Evolutionary conservation across 352 stramenopile species (phyloP), one percentile per base, ranked within the genome.

Genomic region (Phytopythium vexans): DNA sequence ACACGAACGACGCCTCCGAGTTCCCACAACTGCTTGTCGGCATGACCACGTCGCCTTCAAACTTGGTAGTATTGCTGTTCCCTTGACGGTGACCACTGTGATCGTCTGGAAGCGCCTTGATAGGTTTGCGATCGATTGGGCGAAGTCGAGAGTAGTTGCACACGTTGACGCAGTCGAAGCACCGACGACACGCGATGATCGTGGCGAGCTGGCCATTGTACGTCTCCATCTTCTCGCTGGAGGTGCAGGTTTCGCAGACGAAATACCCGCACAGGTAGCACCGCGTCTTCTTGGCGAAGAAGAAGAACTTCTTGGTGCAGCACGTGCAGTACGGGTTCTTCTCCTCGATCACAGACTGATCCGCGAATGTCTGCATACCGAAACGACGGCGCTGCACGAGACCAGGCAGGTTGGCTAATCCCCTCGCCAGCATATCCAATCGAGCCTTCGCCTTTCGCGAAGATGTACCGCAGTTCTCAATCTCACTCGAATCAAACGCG

Each of bases 221-320:
- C 7, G 58, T 68, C 57, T 74, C 65, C 46, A 74, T 63, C 8
- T 61, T 52, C 40, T 74, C 65, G 0, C 41, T 49, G 0, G 47
- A 55, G n/a, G 45, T 41, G 34, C 65, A 74, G 1, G 36, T 31
- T 8, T 65, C 45, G 43, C 65, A 74, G 4, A 74, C 57, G 34
- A 62, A 61, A 41, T 62, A 74, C 15, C 61, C 60, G 31, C 65
- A 74, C 33, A 74, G 34, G 8, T 70, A 67, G 35, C 65, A 74
- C 2, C 65, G 49, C 6, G 54, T 60, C 6, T 60, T 48, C n/a
- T 21, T 6, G 47, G 33, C 33, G 12, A 58, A 1, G 11, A 62
- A 56, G 1, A 68, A 46, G 16, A 74, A 43, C 9, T 27, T 27
- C 21, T 27, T 27, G 21, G 21, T 27, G 21, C 58, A 57, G 4